These are phyloP conservation scores for Fusarium kyushuense DNA, from an alignment of 2,329 filamentous ascomycete species.

Conservation along the genomic window DNA sequence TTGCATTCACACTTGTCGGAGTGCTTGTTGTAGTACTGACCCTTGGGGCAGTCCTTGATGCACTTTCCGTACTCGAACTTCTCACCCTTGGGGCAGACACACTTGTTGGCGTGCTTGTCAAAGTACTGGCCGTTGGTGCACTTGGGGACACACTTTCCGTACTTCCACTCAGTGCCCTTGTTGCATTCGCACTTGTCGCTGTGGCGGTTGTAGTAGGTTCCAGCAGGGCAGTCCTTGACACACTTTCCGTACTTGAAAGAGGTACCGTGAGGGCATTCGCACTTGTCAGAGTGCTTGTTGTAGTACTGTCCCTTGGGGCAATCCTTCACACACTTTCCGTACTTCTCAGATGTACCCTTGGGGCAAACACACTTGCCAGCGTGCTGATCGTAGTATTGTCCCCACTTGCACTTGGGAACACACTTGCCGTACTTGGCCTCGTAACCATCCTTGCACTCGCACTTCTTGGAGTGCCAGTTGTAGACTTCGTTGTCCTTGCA, in stretches of 20 bases:
- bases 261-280: conserved; percentile 10
- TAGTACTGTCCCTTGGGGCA: conserved; percentile 23
- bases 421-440: conserved; percentile 34
- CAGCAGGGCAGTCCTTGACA: conserved; percentile 4
- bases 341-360: conserved; percentile 2
- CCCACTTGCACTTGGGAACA: conserved; percentile 11
- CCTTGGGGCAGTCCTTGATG: conserved; percentile 17
- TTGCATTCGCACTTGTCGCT: conserved; percentile 16
- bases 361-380: conserved; percentile 17
- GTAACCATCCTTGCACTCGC: conserved; percentile 23
- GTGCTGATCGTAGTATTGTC: conserved; percentile 15
- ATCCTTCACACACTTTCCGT: conserved; percentile 24
- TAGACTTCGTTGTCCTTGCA: conserved; percentile 21
- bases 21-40: conserved; percentile 13
- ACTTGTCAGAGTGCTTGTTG: conserved; percentile 2
- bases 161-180: conserved; percentile 18
- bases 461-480: conserved; percentile 17
- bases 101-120: conserved; percentile 2
- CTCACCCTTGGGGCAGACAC: conserved; percentile 21
- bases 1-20: conserved; percentile 16
- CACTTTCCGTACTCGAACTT: conserved; percentile 26
- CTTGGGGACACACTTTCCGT: conserved; percentile 16
- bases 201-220: no score
- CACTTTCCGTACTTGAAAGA: conserved; percentile 28
- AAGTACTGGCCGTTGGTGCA: conserved; percentile 2